Conservation (phyloP, 106 monocot genomes). For the Allium sativum region DNA sequence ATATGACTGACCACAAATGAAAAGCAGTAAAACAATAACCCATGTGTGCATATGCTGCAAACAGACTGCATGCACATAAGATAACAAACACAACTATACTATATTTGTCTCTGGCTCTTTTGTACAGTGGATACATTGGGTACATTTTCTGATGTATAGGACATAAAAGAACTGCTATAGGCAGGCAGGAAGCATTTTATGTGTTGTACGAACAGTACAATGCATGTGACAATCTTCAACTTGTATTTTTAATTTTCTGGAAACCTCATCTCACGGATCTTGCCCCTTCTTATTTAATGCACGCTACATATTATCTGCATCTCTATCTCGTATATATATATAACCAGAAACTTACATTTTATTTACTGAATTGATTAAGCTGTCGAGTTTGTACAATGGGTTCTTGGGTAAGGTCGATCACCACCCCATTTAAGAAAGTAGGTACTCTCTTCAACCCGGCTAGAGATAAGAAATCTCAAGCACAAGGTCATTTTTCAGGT, state of each 20-base stretch:
- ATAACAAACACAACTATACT: too few species aligned
- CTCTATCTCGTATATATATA: slow-evolving; percentile 3
- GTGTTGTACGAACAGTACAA: slow-evolving; percentile 3
- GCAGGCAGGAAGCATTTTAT: slow-evolving; percentile 6
- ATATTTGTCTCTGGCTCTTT: too few species aligned
- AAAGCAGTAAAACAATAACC: too few species aligned
- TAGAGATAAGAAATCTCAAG: slow-evolving; percentile 32
- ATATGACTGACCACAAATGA: too few species aligned
- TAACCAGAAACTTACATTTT: too few species aligned
- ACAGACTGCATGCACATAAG: too few species aligned
- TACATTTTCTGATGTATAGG: not conserved
- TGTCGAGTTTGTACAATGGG: slow-evolving; percentile 14
- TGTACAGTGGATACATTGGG: too few species aligned
- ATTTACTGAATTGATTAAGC: not conserved
- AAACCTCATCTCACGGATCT: slow-evolving; percentile 45
- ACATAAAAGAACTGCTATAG: not conserved
- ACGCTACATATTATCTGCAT: not conserved
- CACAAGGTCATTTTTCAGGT: slow-evolving; percentile 5
- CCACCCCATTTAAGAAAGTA: slow-evolving; percentile 58
- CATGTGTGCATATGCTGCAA: too few species aligned
- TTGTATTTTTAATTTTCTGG: not conserved
- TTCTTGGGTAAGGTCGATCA: slow-evolving; percentile 64
- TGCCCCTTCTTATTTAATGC: slow-evolving; percentile 19
- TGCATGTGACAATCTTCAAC: not conserved
- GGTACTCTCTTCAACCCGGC: slow-evolving; percentile 39